Evolutionary conservation across 2,329 filamentous ascomycete genomes (phyloP).

Genomic region (Ophiosphaerella herpotricha): DNA sequence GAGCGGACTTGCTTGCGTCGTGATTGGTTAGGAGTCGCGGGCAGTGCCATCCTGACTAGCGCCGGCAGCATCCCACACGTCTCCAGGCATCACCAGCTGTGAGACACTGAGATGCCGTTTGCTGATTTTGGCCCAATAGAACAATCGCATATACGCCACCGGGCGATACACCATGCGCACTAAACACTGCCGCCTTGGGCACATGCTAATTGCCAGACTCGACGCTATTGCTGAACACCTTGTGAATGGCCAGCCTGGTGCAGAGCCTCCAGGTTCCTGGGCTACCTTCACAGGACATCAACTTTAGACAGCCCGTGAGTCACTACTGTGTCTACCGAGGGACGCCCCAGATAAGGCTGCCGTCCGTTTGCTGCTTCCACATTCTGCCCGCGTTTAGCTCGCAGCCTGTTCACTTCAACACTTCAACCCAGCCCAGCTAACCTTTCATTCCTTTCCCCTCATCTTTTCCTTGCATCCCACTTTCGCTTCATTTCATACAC

Average conservation of each 20-base stretch:
- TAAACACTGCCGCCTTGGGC: neutral
- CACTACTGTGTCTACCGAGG: neutral
- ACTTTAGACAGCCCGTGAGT: constrained; percentile 1
- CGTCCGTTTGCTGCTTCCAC: neutral
- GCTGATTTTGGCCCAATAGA: too few species aligned
- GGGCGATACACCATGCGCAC: too few species aligned
- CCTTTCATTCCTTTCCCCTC: too few species aligned
- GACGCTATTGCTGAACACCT: too few species aligned
- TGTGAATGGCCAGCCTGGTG: neutral
- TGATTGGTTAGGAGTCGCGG: constrained; percentile 3
- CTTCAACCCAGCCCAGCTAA: neutral
- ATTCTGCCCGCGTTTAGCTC: neutral
- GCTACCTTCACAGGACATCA: neutral
- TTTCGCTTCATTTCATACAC: too few species aligned
- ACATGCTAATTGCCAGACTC: neutral
- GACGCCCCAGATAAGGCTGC: neutral
- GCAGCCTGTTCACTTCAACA: neutral
- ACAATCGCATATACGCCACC: neutral
- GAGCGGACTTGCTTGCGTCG: neutral
- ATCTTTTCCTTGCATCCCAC: too few species aligned
- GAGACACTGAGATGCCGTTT: neutral
- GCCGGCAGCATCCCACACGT: neutral
- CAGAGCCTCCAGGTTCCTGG: neutral
- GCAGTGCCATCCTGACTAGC: neutral
- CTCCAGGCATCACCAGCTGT: neutral